Evolutionary conservation across 495 filamentous ascomycete species (phyloP).

Genomic region (Neurospora intermedia): DNA sequence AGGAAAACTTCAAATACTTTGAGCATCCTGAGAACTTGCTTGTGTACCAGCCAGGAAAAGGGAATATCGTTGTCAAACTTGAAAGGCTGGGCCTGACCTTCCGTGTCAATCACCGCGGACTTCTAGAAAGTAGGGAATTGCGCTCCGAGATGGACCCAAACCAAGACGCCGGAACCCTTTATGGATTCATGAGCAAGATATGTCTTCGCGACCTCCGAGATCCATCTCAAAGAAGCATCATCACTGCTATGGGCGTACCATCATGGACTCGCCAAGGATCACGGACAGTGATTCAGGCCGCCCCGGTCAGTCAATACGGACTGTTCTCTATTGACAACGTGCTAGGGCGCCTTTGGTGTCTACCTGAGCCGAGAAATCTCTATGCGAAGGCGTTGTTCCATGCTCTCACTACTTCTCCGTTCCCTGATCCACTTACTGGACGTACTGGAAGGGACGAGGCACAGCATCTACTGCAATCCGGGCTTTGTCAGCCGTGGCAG

Average conservation of each 20-base stretch:
- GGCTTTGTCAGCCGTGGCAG: neutral
- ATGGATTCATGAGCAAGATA: neutral
- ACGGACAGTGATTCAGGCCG: neutral
- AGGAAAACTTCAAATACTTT: neutral
- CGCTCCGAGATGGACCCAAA: slow-evolving; percentile 1
- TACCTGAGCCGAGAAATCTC: neutral
- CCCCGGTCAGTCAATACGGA: neutral
- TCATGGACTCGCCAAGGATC: neutral
- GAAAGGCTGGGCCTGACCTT: neutral
- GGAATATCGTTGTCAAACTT: neutral
- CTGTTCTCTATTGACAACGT: neutral
- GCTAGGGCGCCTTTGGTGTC: neutral
- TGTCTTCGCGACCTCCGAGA: neutral
- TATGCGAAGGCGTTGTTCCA: slow-evolving; percentile 1
- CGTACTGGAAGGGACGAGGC: slow-evolving; percentile 3
- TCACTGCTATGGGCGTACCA: neutral
- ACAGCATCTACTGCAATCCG: neutral
- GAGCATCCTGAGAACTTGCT: neutral
- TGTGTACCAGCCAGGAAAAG: neutral
- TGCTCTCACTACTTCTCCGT: neutral
- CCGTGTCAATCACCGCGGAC: neutral
- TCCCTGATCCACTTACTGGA: slow-evolving; percentile 1
- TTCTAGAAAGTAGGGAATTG: neutral
- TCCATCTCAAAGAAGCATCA: neutral
- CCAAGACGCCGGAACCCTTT: slow-evolving; percentile 2